Percentiles rank a stretch among this genome's conserved stretches.
Evolutionary conservation across 345 rosid genomes (phyloP).

Genomic region (Noccaea bulbosa): DNA sequence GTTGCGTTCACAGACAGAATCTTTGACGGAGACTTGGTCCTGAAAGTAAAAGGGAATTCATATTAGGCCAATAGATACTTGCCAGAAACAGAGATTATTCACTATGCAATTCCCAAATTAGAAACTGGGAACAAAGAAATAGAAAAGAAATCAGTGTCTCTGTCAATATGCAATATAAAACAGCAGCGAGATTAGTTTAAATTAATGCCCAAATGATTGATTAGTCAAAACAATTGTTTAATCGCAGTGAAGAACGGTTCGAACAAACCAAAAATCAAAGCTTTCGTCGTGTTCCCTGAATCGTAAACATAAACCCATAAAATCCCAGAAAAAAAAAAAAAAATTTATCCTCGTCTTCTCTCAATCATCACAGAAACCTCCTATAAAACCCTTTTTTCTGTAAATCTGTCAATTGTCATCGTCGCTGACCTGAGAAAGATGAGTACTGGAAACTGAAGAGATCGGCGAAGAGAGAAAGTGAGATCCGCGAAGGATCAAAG

Average conservation of each 20-base stretch:
- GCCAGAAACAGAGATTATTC: conserved; percentile 24
- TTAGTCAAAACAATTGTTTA: conserved; percentile 41
- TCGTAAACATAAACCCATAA: conserved; percentile 9
- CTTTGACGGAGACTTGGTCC: conserved; percentile 33
- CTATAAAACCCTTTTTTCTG: background rate
- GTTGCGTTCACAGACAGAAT: conserved; percentile 6
- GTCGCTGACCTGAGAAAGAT: conserved; percentile 39
- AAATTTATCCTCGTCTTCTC: background rate
- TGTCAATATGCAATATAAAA: conserved; percentile 33
- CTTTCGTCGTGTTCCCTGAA: conserved; percentile 24
- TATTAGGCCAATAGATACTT: conserved; percentile 26
- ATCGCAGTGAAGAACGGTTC: conserved; percentile 27
- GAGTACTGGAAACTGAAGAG: background rate
- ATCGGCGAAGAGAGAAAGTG: conserved; percentile 10
- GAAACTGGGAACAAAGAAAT: background rate
- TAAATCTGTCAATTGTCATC: background rate
- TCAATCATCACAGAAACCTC: background rate
- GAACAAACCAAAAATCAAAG: conserved; percentile 4
- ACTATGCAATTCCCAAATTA: conserved; percentile 8
- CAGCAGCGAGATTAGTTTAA: conserved; percentile 11
- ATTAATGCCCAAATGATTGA: conserved; percentile 10
- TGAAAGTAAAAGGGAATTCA: conserved; percentile 30
- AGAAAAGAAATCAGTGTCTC: conserved; percentile 24
- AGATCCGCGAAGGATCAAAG: conserved; percentile 35
- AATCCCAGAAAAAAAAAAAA: conserved; percentile 13